Conservation (phyloP, 2,329 filamentous ascomycete genomes). For the Fusarium cicatricum region DNA sequence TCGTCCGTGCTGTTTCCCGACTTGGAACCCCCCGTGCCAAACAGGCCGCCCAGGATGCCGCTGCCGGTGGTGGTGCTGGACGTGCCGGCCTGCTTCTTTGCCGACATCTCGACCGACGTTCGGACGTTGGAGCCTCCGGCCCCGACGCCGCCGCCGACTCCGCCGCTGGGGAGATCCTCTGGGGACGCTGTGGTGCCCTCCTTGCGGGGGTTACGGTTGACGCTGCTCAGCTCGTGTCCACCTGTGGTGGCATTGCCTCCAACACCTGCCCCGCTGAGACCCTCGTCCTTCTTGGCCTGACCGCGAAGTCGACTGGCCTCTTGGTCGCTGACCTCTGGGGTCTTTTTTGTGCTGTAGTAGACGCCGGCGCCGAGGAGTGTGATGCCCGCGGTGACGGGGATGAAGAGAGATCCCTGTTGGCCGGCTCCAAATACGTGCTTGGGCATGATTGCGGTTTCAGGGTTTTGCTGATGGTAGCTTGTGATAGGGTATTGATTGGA, state of each 20-base stretch:
- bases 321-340: slow-evolving; percentile 15
- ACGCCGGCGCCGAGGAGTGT: slow-evolving; percentile 36
- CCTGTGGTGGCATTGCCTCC: slow-evolving; percentile 44
- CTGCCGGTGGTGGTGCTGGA: slow-evolving; percentile 16
- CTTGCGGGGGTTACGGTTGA: slow-evolving; percentile 29
- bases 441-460: slow-evolving; percentile 7
- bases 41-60: slow-evolving; percentile 31
- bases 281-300: slow-evolving; percentile 44
- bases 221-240: slow-evolving; percentile 41
- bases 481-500: slow-evolving; percentile 1
- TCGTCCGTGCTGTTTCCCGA: slow-evolving; percentile 11
- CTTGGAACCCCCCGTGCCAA: slow-evolving; percentile 36
- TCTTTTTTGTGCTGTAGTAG: slow-evolving; percentile 32
- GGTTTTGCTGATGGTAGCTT: background rate
- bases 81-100: slow-evolving; percentile 16
- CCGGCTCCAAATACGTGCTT: slow-evolving; percentile 29
- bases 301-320: slow-evolving; percentile 32
- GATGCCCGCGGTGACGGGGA: slow-evolving; percentile 32
- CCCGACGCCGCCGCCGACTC: slow-evolving; percentile 45
- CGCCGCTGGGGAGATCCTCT: slow-evolving; percentile 47
- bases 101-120: slow-evolving; percentile 39
- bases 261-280: slow-evolving; percentile 44
- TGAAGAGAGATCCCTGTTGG: slow-evolving; percentile 26
- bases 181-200: slow-evolving; percentile 34
- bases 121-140: slow-evolving; percentile 42